Evolutionary conservation across 2,329 filamentous ascomycete species (phyloP), one percentile per base, ranked within the genome.

Genomic region (Fusarium pilosicola): DNA sequence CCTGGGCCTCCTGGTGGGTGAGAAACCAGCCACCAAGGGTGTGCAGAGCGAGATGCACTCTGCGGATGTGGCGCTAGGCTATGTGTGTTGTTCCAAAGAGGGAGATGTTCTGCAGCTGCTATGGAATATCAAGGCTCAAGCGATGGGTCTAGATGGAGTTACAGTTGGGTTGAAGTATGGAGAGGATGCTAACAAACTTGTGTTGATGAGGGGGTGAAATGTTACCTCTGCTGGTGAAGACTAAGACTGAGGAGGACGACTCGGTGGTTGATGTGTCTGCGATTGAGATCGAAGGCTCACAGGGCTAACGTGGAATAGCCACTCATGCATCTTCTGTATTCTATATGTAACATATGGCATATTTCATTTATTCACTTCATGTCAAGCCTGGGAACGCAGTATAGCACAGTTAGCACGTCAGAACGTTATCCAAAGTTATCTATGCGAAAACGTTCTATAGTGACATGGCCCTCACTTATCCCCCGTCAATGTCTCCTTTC

Each of bases 1-100:
- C 11, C 80, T 97, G 39, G 95, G 90, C 0, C 78, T 97, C 22
- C 82, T 98, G 61, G 92, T 93, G 30, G 88, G 90, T 7, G 90
- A 91, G 71, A 86, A 88, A 69, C 86, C 90, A 60, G 93, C 94
- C 38, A 97, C 95, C 0, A 93, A 90, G 78, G 96, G 95, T 3
- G 90, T 97, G 7, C 85, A 93, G 65, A 91, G 94, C 54, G 90
- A 94, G 30, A 79, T 98, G 59, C 22, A 73, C 74, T 87, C 9
- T 84, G 89, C 65, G 93, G 92, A 78, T 81, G 84, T 42, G 84
- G 93, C 94, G 2, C 88, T 97, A 86, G 91, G 91, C 1, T 97
- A 90, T 76, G 81, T 93, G 32, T 89, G 88, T 62, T 90, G 93
- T 68, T 87, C 87, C 2, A 77, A 77, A 22, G 85, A 87, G 5